Conservation (phyloP, 192 early-diverging fungal genomes). For the Backusella australiensis region DNA sequence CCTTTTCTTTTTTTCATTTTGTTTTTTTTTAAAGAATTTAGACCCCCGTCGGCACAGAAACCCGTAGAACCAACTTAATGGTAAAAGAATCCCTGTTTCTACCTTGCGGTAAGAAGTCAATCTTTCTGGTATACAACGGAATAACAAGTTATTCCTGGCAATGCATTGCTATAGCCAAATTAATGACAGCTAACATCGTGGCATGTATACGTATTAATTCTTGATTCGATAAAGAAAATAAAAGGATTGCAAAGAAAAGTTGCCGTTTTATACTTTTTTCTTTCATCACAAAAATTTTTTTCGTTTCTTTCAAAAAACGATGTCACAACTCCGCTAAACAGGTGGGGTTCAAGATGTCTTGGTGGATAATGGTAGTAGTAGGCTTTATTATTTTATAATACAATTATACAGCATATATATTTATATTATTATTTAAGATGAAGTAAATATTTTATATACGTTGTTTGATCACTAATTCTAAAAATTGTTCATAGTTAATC, state of each 20-base stretch:
- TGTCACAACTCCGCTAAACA: background rate
- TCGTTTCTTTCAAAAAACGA: background rate
- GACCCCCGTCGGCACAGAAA: constrained; percentile 25
- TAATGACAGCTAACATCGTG: constrained; percentile 25
- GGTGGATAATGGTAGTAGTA: background rate
- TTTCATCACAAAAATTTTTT: background rate
- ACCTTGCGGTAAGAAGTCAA: constrained; percentile 15
- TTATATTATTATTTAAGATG: background rate
- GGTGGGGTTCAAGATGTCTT: background rate
- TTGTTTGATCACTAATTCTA: constrained; percentile 14
- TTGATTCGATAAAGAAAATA: constrained; percentile 19
- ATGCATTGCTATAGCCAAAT: constrained; percentile 20
- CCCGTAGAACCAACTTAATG: constrained; percentile 21
- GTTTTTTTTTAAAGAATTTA: constrained; percentile 7
- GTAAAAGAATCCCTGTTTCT: constrained; percentile 10
- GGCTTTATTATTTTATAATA: background rate
- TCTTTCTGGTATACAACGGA: constrained; percentile 18
- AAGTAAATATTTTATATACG: constrained; percentile 12
- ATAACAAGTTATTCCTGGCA: constrained; percentile 31
- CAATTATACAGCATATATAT: background rate
- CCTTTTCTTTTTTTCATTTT: constrained; percentile 7
- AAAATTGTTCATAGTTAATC: constrained; percentile 66
- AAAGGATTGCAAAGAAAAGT: background rate
- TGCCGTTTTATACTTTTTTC: constrained; percentile 24
- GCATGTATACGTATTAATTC: constrained; percentile 24